Percentiles rank a stretch among this genome's conserved stretches.
These are phyloP conservation scores for Peziza echinospora DNA, from an alignment of 495 filamentous ascomycete species.

Conservation along the genomic window DNA sequence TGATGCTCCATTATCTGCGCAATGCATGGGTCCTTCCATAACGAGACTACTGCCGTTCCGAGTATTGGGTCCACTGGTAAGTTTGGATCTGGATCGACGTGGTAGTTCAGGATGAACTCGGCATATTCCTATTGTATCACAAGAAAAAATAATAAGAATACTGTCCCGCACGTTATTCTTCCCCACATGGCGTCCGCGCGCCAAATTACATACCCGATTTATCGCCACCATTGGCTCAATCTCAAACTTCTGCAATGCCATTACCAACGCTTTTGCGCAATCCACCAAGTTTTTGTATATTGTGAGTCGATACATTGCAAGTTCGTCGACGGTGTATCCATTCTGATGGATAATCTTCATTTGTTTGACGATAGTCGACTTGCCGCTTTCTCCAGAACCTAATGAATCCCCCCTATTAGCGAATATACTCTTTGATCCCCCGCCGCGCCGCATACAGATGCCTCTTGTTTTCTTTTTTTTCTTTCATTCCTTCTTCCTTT, in stretches of 20 bases:
- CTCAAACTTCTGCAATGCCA: slow-evolving; percentile 68
- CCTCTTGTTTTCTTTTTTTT: too few species aligned
- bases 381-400: slow-evolving; percentile 97
- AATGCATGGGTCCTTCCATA: slow-evolving; percentile 82
- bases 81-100: slow-evolving; percentile 72
- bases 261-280: slow-evolving; percentile 79
- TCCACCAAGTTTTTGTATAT: slow-evolving; percentile 96
- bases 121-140: slow-evolving; percentile 33
- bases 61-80: slow-evolving; percentile 56
- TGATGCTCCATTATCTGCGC: slow-evolving; percentile 73
- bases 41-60: slow-evolving; percentile 55
- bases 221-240: slow-evolving; percentile 50
- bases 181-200: too few species aligned
- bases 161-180: background rate
- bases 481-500: too few species aligned
- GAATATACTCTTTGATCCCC: background rate
- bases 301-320: slow-evolving; percentile 77
- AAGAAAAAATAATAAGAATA: background rate
- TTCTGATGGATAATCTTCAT: slow-evolving; percentile 99
- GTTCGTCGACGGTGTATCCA: slow-evolving; percentile 79
- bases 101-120: slow-evolving; percentile 66
- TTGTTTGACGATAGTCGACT: slow-evolving; percentile 97
- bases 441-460: slow-evolving; percentile 2
- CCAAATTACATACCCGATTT: slow-evolving; percentile 30
- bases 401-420: slow-evolving; percentile 9